Evolutionary conservation across 2,329 filamentous ascomycete species (phyloP), one percentile per base, ranked within the genome.

Genomic region (Xylogone sp.): DNA sequence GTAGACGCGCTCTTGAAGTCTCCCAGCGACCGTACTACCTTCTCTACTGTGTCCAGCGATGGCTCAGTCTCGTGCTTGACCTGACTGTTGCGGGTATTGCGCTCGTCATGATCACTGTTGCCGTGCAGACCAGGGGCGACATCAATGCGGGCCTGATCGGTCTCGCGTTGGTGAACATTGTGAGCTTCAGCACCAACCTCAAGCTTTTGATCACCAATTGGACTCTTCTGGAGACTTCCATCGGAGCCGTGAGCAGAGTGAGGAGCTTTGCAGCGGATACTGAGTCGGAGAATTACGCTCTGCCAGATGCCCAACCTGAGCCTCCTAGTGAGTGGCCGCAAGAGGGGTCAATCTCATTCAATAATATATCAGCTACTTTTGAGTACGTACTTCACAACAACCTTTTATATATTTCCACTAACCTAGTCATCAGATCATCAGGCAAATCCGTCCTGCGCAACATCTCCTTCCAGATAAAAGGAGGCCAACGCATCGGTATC

Each of bases 381-480:
- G 10, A 10, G 24, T 27, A 27, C 5, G 24, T 6, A 10, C 5
- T 27, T 10, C 24, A 10, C 10, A 27, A 27, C 10, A 27, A 10
- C 6, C 24, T 27, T 6, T 27, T 10, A 10, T 27, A 6, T 27
- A 5, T 27, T 27, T 27, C 24, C 10, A 5, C 24, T 27, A 27
- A 27, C 24, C 5, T 10, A 27, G 24, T 6, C 10, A 10, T 27
- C n/a, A 27, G 24, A 6, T 6, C 24, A 27, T 5, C 6, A 27
- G 10, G 6, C 24, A 10, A 27, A 5, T 10, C 24, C 5, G 45
- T 22, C 7, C 45, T 55, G 7, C 10, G 44, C 2, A 22, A 48
- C 43, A 31, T 53, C 21, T 42, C 21, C 3, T 83, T 95, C 55
- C 79, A 75, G 1, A 88, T 95, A 48, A 86, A 86, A 1, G 60